These are phyloP conservation scores for Neopestalotiopsis rosae DNA, from an alignment of 2,329 filamentous ascomycete genomes.

Conservation along the genomic window DNA sequence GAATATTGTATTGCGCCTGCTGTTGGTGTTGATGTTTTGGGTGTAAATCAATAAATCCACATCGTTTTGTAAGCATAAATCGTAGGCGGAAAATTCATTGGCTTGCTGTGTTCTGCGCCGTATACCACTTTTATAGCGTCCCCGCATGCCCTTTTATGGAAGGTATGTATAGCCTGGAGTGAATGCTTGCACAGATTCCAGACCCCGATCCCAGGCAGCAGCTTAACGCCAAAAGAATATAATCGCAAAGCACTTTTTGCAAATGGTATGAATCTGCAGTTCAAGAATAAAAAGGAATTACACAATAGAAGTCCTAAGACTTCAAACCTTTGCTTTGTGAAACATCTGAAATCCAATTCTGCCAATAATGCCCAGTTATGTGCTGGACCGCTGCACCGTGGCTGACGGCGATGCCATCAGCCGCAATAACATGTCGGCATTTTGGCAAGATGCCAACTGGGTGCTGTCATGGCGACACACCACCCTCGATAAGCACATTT, in stretches of 20 bases:
- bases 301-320: no score
- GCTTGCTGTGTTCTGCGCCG: no score
- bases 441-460: constrained; percentile 26
- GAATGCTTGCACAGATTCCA: neutral
- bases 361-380: neutral
- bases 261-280: no score
- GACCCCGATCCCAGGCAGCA: neutral
- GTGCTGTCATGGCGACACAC: constrained; percentile 26
- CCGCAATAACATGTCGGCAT: constrained; percentile 26
- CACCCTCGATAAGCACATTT: constrained; percentile 27
- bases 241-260: no score
- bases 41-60: no score
- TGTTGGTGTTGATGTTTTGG: no score
- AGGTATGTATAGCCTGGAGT: neutral
- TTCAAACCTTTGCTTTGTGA: no score
- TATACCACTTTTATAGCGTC: neutral
- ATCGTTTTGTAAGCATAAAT: no score
- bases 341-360: neutral
- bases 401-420: constrained; percentile 25
- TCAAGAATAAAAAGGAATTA: no score
- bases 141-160: neutral
- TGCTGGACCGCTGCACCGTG: constrained; percentile 18
- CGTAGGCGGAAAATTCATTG: no score
- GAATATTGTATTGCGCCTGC: no score
- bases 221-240: neutral